These are phyloP conservation scores for Aspergillus japonicus DNA, from an alignment of 2,329 filamentous ascomycete genomes.

Conservation along the genomic window DNA sequence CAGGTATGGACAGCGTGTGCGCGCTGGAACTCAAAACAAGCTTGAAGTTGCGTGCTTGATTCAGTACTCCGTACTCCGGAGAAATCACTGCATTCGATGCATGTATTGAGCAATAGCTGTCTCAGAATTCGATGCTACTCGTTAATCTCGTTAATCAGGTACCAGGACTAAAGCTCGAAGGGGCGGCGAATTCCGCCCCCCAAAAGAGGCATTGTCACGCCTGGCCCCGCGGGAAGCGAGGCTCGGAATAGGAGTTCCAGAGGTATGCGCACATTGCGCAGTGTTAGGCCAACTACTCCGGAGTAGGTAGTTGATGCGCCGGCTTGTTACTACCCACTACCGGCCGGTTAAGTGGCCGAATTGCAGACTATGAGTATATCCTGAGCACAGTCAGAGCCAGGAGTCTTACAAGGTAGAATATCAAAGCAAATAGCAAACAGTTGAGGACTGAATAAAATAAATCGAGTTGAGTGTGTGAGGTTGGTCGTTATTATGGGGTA, in stretches of 20 bases:
- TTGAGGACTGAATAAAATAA: background rate
- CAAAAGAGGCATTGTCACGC: background rate
- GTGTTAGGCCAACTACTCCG: background rate
- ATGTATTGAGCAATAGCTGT: background rate
- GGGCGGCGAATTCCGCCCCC: conserved; percentile 11
- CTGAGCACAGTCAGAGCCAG: background rate
- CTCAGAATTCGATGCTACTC: background rate
- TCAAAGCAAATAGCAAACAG: no score
- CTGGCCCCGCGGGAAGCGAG: background rate
- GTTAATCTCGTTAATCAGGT: background rate
- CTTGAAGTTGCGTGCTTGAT: background rate
- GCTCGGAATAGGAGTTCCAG: background rate
- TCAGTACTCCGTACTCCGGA: background rate
- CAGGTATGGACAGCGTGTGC: background rate
- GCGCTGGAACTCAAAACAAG: background rate
- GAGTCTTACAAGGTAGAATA: background rate
- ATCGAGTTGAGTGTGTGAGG: background rate
- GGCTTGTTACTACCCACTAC: background rate
- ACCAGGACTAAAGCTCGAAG: background rate
- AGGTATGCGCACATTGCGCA: no score
- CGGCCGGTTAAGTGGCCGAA: background rate
- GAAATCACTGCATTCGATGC: background rate
- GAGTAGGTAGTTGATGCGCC: background rate
- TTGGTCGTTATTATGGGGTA: background rate
- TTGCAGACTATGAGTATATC: background rate